Conservation (phyloP, 768 basidiomycete species). For the Mrakia frigida region DNA sequence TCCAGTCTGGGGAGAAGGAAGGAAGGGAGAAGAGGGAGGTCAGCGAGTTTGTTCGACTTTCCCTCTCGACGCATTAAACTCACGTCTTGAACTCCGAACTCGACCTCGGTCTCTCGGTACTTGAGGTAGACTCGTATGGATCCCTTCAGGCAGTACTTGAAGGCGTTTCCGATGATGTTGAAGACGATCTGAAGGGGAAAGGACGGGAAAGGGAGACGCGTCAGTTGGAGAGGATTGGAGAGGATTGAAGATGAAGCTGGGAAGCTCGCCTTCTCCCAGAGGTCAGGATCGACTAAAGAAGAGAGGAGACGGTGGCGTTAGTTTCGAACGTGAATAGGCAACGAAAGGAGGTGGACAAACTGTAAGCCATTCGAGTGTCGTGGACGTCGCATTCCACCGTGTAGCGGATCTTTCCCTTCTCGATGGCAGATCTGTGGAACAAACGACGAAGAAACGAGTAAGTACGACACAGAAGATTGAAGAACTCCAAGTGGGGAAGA, state of each 20-base stretch:
- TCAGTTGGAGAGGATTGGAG: no score
- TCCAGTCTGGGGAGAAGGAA: slow-evolving; percentile 40
- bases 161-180: slow-evolving; percentile 31
- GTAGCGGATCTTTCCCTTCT: slow-evolving; percentile 41
- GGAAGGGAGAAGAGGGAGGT: not conserved
- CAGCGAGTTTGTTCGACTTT: not conserved
- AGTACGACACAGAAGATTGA: no score
- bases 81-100: slow-evolving; percentile 43
- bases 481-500: no score
- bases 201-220: slow-evolving; percentile 33
- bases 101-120: slow-evolving; percentile 38
- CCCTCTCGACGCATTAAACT: not conserved
- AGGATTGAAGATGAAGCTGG: no score
- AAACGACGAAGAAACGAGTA: no score
- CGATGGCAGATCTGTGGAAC: slow-evolving; percentile 38
- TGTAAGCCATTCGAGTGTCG: slow-evolving; percentile 36
- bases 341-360: no score
- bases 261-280: slow-evolving; percentile 41
- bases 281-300: slow-evolving; percentile 42
- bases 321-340: no score
- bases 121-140: slow-evolving; percentile 42
- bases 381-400: slow-evolving; percentile 41
- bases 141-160: slow-evolving; percentile 44
- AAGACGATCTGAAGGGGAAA: slow-evolving; percentile 16
- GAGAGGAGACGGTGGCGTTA: no score